These are phyloP conservation scores for Cucurbita maxima DNA, from an alignment of 306 rosid species.

Conservation along the genomic window DNA sequence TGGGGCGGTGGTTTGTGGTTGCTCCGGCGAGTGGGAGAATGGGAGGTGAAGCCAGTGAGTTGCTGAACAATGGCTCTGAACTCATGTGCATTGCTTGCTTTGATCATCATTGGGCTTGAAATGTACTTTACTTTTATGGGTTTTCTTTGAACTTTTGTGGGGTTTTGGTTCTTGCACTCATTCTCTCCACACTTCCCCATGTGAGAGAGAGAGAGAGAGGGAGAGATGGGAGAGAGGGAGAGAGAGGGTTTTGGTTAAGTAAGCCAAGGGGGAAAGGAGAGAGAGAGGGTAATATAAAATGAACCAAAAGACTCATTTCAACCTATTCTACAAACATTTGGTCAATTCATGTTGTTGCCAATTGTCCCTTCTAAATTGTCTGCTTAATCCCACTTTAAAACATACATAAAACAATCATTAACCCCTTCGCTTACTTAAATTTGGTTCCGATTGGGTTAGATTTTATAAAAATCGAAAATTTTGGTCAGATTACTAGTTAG, in stretches of 20 bases:
- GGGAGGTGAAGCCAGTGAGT: constrained; percentile 27
- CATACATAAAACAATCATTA: background rate
- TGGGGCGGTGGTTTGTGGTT: too few species aligned
- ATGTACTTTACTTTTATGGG: constrained; percentile 33
- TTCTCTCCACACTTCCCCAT: constrained; percentile 11
- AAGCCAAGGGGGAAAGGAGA: background rate
- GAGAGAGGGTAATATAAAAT: background rate
- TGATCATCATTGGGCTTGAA: constrained; percentile 37
- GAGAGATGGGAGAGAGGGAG: background rate
- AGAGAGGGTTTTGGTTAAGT: background rate
- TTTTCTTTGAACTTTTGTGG: constrained; percentile 8
- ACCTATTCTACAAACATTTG: background rate
- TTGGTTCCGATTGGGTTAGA: too few species aligned
- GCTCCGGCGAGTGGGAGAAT: background rate
- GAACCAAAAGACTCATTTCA: background rate
- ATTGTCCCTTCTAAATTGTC: background rate
- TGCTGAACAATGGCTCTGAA: constrained; percentile 38
- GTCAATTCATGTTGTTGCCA: background rate
- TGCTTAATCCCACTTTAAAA: constrained; percentile 1
- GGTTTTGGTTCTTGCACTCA: background rate
- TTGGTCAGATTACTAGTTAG: too few species aligned
- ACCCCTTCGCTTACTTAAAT: too few species aligned
- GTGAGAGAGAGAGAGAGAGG: background rate
- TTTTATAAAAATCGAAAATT: too few species aligned
- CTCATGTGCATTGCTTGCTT: constrained; percentile 28